Percentiles rank a stretch among this genome's conserved stretches.
phyloP scores from a whole-genome alignment of 1,284 basidiomycete genomes.

The Ceraceosorus guamensis region DNA sequence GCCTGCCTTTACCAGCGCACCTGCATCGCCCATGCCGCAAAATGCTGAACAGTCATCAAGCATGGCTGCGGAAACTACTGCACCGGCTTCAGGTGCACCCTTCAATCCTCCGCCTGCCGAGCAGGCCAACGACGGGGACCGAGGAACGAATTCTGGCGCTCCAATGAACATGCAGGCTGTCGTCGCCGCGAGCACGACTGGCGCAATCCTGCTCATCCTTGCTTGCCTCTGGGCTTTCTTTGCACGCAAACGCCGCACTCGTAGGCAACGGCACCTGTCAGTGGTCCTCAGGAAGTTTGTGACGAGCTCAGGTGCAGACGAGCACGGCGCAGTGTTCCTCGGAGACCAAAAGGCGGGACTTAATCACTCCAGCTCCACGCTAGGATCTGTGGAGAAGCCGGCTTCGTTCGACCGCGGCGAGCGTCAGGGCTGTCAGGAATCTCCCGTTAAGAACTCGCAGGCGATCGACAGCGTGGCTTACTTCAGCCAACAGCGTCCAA shows the following conservation, averaged over 20 bases:
- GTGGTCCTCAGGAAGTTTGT: background rate
- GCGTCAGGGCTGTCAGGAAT: background rate
- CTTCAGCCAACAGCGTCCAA: background rate
- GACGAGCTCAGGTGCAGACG: no score
- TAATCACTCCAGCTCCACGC: background rate
- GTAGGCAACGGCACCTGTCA: constrained; percentile 2
- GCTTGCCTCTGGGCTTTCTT: constrained; percentile 2
- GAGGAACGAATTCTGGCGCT: no score
- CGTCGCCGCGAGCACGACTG: constrained; percentile 1
- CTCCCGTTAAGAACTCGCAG: background rate
- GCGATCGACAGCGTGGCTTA: background rate
- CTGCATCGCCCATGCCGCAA: background rate
- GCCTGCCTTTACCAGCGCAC: background rate
- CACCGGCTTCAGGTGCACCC: no score
- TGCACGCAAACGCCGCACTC: background rate
- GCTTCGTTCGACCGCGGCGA: background rate
- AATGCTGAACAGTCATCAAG: background rate
- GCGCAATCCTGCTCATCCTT: constrained; percentile 2
- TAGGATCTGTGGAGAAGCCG: background rate
- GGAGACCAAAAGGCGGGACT: background rate
- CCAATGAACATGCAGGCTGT: background rate
- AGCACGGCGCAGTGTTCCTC: no score
- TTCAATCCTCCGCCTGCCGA: background rate
- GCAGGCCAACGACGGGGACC: background rate
- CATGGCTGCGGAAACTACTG: background rate